Base-by-base conservation (phyloP, 2,329 filamentous ascomycete species). In the Aspergillus terreus region DNA sequence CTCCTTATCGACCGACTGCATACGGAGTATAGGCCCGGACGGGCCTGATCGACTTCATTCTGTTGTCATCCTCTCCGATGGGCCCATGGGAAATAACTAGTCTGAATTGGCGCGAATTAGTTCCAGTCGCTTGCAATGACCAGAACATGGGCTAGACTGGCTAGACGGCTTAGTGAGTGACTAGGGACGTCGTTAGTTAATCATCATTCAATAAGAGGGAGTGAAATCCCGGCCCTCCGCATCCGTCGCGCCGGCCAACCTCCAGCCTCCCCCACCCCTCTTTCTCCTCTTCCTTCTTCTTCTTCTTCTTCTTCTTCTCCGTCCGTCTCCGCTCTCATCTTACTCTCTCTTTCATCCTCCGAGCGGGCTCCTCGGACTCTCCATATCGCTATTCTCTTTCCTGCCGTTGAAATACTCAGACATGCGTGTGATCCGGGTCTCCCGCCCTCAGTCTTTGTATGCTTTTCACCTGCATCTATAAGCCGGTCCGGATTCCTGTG, bases 181-280 rank as follows among this genome's bases (percentile, higher is more conserved):
- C 35, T 38, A 38, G 35, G 35, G n/a, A 36, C 35, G 14, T 17
- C 14, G 14, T 38, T n/a, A 38, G 14, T 38, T 38, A 38, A 17
- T 38, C 14, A n/a, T 17, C 35, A n/a, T n/a, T 38, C 35, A 38
- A n/a, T 38, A 12, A n/a, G 14, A n/a, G 12, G 11, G 35, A n/a
- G 15, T 14, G 14, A n/a, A 17, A 38, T n/a, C 14, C 35, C 36
- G 36, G 47, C n/a, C 30, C 47, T 49, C 47, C 40, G 40, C 47
- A 49, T 49, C 47, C 47, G 47, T 44, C 40, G 40, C 40, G 30
- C 36, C 36, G 12, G 36, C 46, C 46, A 19, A 30, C 27, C 21
- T 42, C 40, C 19, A 12, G 40, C 15, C 40, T 21, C 40, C 40
- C 38, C 17, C 19, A 12, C 40, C 19, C 40, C 30, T 19, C 47